These are phyloP conservation scores for Agarophyton chilense DNA, from an alignment of 23 red algal genomes.

Conservation along the genomic window DNA sequence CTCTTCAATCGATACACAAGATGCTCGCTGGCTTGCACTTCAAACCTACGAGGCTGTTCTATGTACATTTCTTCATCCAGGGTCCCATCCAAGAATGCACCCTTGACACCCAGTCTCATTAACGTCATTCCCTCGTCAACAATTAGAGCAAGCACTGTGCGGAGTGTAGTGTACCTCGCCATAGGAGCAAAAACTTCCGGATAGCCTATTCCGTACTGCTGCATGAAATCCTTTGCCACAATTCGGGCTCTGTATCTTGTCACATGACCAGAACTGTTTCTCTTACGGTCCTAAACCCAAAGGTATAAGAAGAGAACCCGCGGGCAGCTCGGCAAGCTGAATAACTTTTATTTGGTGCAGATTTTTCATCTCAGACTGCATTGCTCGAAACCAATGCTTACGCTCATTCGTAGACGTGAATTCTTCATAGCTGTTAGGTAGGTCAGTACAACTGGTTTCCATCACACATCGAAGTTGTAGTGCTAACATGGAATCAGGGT, in stretches of 20 bases:
- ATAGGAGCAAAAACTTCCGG: constrained; percentile 22
- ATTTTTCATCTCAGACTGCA: constrained; percentile 18
- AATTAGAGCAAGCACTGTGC: neutral
- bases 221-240: constrained; percentile 31
- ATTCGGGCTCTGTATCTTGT: neutral
- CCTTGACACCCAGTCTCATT: constrained; percentile 34
- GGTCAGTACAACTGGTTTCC: neutral
- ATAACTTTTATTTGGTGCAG: neutral
- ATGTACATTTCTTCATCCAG: constrained; percentile 58
- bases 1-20: neutral
- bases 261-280: neutral
- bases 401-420: neutral
- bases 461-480: neutral
- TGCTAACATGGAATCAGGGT: neutral
- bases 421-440: constrained; percentile 24
- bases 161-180: constrained; percentile 33
- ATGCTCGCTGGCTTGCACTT: neutral
- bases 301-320: neutral
- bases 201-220: constrained; percentile 24
- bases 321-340: neutral
- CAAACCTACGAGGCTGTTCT: constrained; percentile 34
- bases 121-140: neutral
- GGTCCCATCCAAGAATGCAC: constrained; percentile 11
- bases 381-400: constrained; percentile 9
- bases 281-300: constrained; percentile 30